Percentiles rank a stretch among this genome's conserved stretches.
phyloP scores from a whole-genome alignment of 148 eudicot species.

The Diospyros lotus region DNA sequence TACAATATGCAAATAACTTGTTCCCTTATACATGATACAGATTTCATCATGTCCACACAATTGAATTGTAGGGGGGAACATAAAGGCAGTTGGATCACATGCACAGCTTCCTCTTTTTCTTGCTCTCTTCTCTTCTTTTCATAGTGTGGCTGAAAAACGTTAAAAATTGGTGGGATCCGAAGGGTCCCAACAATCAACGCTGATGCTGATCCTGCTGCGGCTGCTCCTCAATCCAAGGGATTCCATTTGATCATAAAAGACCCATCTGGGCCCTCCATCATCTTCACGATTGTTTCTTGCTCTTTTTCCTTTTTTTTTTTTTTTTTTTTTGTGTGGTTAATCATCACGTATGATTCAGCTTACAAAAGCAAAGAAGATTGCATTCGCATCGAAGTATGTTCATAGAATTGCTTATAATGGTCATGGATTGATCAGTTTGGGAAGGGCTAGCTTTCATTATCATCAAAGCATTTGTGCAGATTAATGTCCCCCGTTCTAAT shows the following conservation, averaged over 20 bases:
- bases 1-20: too few species aligned
- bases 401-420: not conserved
- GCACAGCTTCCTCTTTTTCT: constrained; percentile 45
- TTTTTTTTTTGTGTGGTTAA: not conserved
- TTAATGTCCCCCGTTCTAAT: not conserved
- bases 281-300: constrained; percentile 22
- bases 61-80: constrained; percentile 42
- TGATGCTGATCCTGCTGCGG: constrained; percentile 13
- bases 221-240: constrained; percentile 45
- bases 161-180: constrained; percentile 8
- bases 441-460: not conserved
- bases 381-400: constrained; percentile 14
- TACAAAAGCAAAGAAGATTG: constrained; percentile 16
- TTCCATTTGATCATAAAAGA: constrained; percentile 23
- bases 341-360: not conserved
- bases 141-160: constrained; percentile 29
- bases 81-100: constrained; percentile 68
- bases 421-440: not conserved
- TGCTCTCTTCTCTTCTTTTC: constrained; percentile 58
- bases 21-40: too few species aligned
- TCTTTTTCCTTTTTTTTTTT: not conserved
- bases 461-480: constrained; percentile 4
- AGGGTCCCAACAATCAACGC: constrained; percentile 32
- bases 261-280: constrained; percentile 34
- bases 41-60: not conserved